Evolutionary conservation across 1,139 yeast species (phyloP), one percentile per base, ranked within the genome.

Genomic region (Zhuliangozyma parablackwelliae): DNA sequence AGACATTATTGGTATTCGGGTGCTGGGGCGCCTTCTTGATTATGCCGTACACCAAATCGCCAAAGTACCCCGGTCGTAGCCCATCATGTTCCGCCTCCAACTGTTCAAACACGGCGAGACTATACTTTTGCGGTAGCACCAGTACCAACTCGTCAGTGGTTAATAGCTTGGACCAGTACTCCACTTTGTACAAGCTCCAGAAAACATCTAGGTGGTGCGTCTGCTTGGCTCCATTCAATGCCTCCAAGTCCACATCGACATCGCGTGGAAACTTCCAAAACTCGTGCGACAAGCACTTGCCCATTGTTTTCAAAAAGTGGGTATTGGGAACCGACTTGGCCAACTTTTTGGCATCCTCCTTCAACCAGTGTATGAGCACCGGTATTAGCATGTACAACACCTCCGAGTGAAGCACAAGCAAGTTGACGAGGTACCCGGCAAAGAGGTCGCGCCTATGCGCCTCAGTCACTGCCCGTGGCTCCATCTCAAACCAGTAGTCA

Each of bases 401-500:
- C 39, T 45, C 52, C 65, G 65, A 69, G 39, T 67, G 59, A 40
- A 67, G 50, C 7, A 59, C 56, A 6, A 67, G 38, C 21, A 68
- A 42, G 35, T 65, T 69, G 5, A 64, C 36, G 10, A 68, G 42
- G 44, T 69, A 69, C 1, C 73, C 73, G 5, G 59, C 34, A 11
- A 66, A 40, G 6, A 66, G 38, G 24, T 57, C 58, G 12, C 40
- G 36, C 24, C 58, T 53, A 39, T 63, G 54, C 1, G 43, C 30
- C 7, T 36, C 35, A 5, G 51, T 48, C 7, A 65, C 42, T 11
- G 47, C 34, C 10, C 33, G 32, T 0, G 71, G 69, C 30, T 65
- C 65, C 47, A 61, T 43, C 25, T 51, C 57, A 9, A 67, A 51
- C 72, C 72, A 68, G n/a, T 48, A 53, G 36, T 66, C 72, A 4